Evolutionary conservation across 2,329 filamentous ascomycete genomes (phyloP).

Genomic region (Magnaporthiopsis rhizophila): DNA sequence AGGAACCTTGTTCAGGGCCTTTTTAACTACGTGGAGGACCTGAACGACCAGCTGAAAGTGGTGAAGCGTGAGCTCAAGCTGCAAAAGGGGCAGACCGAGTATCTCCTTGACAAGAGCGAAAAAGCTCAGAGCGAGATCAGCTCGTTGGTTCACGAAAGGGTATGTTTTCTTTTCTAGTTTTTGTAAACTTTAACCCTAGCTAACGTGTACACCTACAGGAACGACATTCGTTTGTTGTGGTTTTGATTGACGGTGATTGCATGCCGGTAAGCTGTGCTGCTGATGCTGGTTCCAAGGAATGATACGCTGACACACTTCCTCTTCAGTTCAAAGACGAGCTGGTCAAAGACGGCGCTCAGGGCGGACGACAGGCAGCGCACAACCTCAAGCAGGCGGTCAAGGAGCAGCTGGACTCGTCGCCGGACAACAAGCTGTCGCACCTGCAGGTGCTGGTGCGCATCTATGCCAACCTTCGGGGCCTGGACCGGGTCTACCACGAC

Average conservation of each 20-base stretch:
- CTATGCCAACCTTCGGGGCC: neutral
- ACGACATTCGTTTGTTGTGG: neutral
- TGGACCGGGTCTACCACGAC: neutral
- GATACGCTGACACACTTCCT: too few relatives aligned
- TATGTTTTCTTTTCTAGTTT: neutral
- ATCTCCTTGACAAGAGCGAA: neutral
- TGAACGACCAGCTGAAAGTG: neutral
- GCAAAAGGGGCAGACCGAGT: neutral
- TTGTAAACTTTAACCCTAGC: too few relatives aligned
- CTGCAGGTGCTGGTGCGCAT: neutral
- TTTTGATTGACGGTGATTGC: constrained; percentile 2
- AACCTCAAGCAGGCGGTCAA: neutral
- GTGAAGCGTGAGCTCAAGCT: neutral
- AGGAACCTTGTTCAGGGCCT: neutral
- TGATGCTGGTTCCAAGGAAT: neutral
- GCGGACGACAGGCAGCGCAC: neutral
- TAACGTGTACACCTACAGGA: neutral
- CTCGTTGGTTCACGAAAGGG: neutral
- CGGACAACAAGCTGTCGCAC: neutral
- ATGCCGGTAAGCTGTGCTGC: neutral
- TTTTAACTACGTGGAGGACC: neutral
- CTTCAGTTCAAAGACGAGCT: neutral
- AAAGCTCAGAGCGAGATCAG: neutral
- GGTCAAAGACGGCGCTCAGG: neutral
- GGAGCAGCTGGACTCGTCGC: neutral